phyloP scores from a whole-genome alignment of 140 eudicot species.

The Erigeron philadelphicus region DNA sequence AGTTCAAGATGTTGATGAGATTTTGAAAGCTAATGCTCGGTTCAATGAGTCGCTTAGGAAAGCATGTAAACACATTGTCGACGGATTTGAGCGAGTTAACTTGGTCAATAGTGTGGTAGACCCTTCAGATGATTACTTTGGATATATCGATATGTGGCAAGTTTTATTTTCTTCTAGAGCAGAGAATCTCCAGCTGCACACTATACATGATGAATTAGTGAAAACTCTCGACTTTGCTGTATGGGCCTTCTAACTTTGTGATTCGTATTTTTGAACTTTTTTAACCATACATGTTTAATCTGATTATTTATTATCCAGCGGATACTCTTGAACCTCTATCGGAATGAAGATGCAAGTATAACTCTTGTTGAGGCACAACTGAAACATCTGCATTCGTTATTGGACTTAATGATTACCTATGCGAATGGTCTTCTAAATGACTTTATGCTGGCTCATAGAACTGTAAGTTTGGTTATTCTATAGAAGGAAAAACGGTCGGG shows the following conservation, averaged over 20 bases:
- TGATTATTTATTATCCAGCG: slow-evolving; percentile 39
- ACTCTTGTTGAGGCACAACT: slow-evolving; percentile 37
- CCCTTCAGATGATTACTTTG: slow-evolving; percentile 39
- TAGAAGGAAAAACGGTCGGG: neutral
- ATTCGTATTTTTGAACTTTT: neutral
- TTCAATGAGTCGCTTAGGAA: slow-evolving; percentile 41
- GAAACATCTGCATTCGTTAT: slow-evolving; percentile 44
- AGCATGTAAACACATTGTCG: slow-evolving; percentile 33
- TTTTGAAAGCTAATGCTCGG: slow-evolving; percentile 33
- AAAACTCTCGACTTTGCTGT: slow-evolving; percentile 53
- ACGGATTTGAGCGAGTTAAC: slow-evolving; percentile 36
- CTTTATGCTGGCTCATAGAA: slow-evolving; percentile 58
- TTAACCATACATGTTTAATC: neutral
- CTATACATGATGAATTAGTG: slow-evolving; percentile 43
- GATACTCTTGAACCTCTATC: slow-evolving; percentile 35
- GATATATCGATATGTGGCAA: slow-evolving; percentile 49
- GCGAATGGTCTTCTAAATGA: slow-evolving; percentile 67
- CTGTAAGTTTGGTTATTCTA: slow-evolving; percentile 43
- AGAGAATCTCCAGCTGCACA: slow-evolving; percentile 45
- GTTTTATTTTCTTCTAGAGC: slow-evolving; percentile 41
- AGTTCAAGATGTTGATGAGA: slow-evolving; percentile 6
- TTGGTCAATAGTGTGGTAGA: slow-evolving; percentile 32
- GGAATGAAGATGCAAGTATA: slow-evolving; percentile 25
- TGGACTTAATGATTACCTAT: slow-evolving; percentile 49
- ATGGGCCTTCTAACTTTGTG: slow-evolving; percentile 23